Conservation (phyloP, 2,329 filamentous ascomycete species). For the Neonectria coccinea region DNA sequence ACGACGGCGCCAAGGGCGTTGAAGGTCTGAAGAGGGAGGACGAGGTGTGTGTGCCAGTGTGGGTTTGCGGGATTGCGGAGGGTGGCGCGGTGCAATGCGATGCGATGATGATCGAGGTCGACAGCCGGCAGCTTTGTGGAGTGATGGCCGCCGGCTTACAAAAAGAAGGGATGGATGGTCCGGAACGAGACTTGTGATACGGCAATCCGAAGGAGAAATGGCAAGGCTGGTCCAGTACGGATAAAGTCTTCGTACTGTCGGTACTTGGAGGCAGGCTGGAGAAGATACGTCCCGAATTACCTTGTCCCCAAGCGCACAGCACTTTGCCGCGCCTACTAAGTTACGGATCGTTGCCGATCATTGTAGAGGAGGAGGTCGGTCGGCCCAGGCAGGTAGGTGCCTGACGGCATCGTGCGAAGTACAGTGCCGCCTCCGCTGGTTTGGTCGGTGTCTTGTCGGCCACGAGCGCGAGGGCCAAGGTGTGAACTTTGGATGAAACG, state of each 20-base stretch:
- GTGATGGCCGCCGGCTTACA: slow-evolving; percentile 9
- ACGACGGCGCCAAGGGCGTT: background rate
- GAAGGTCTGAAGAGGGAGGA: background rate
- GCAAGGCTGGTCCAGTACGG: slow-evolving; percentile 4
- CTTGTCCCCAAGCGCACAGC: background rate
- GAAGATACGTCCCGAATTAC: background rate
- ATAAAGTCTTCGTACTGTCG: background rate
- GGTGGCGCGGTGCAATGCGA: slow-evolving; percentile 1
- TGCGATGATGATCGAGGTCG: slow-evolving; percentile 12
- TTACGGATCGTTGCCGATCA: background rate
- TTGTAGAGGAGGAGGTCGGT: background rate
- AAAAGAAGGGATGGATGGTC: background rate
- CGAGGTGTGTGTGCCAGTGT: slow-evolving; percentile 6
- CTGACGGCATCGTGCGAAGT: background rate
- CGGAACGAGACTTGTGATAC: slow-evolving; percentile 9
- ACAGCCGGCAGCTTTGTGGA: slow-evolving; percentile 21
- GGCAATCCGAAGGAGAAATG: background rate
- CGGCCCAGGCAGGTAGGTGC: background rate
- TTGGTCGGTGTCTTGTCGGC: slow-evolving; percentile 21
- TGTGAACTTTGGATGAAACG: slow-evolving; percentile 28
- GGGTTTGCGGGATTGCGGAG: slow-evolving; percentile 4
- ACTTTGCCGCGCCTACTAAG: background rate
- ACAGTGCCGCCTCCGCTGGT: slow-evolving; percentile 4
- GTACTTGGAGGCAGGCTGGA: background rate
- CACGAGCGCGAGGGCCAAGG: slow-evolving; percentile 7